These are phyloP conservation scores for Pestalotiopsis fici DNA, from an alignment of 2,329 filamentous ascomycete species.

Conservation along the genomic window DNA sequence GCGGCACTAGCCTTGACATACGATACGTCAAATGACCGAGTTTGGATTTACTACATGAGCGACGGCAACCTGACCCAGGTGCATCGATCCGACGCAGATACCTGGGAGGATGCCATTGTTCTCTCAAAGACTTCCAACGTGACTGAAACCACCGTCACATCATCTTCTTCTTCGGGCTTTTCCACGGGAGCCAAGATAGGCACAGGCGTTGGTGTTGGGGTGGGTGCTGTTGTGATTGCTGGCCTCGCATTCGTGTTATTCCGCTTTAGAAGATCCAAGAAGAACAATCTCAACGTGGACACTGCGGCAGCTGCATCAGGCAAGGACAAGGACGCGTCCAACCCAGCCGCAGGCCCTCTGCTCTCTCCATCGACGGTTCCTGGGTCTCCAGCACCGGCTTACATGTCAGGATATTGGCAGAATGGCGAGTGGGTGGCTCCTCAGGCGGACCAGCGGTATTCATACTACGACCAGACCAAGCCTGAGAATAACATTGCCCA, in stretches of 20 bases:
- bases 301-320: not conserved
- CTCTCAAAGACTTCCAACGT: conserved; percentile 15
- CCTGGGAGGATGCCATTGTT: conserved; percentile 26
- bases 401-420: conserved; percentile 9
- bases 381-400: conserved; percentile 1
- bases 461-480: not conserved
- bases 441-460: not conserved
- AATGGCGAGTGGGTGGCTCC: not conserved
- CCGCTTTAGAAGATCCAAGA: not conserved
- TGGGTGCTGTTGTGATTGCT: conserved; percentile 25
- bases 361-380: not conserved
- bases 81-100: conserved; percentile 16
- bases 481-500: not conserved
- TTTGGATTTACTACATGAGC: conserved; percentile 34
- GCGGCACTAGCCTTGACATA: conserved; percentile 27
- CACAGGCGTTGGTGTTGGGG: conserved; percentile 22
- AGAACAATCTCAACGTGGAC: not conserved
- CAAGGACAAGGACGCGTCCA: not conserved
- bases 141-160: not conserved
- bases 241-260: conserved; percentile 19
- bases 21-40: conserved; percentile 19
- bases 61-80: conserved; percentile 28
- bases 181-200: conserved; percentile 14
- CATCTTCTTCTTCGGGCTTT: conserved; percentile 3
- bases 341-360: not conserved